Evolutionary conservation across 1,284 basidiomycete species (phyloP).

Genomic region (Trichosporon ovoides): DNA sequence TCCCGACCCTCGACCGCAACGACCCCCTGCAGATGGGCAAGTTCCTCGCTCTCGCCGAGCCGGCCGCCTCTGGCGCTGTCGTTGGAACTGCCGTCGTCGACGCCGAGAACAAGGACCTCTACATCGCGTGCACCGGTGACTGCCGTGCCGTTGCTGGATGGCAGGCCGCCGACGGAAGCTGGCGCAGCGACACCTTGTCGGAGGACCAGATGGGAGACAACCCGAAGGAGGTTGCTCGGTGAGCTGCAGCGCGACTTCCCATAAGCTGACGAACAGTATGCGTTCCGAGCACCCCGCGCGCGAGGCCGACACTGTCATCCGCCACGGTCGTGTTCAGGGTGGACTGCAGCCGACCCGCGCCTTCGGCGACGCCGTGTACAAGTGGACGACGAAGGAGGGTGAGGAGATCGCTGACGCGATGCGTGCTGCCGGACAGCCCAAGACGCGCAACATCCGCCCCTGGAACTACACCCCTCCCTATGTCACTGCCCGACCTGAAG

Average conservation of each 20-base stretch:
- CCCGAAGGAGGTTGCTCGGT: constrained; percentile 62
- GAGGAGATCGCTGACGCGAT: constrained; percentile 62
- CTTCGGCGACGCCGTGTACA: constrained; percentile 86
- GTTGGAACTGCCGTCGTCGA: constrained; percentile 81
- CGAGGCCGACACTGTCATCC: constrained; percentile 76
- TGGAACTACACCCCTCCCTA: constrained; percentile 87
- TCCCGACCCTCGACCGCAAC: constrained; percentile 43
- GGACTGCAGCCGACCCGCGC: constrained; percentile 91
- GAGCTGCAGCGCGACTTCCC: constrained; percentile 7
- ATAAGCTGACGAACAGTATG: constrained; percentile 56
- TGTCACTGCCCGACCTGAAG: constrained; percentile 81
- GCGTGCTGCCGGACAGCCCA: constrained; percentile 17
- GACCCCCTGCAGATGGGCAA: constrained; percentile 26
- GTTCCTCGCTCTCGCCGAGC: constrained; percentile 61
- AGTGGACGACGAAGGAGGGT: constrained; percentile 63
- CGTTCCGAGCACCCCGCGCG: constrained; percentile 79
- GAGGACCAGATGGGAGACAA: constrained; percentile 96
- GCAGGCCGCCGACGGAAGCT: constrained; percentile 55
- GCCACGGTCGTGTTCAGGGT: constrained; percentile 80
- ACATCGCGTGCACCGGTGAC: constrained; percentile 89
- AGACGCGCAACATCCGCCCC: constrained; percentile 58
- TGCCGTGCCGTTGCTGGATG: constrained; percentile 92
- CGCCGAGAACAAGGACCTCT: constrained; percentile 69
- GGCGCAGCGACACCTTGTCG: constrained; percentile 77
- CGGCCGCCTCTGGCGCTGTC: constrained; percentile 78